Evolutionary conservation across 441 rosid species (phyloP).

Genomic region (Pelargonium cotyledonis): DNA sequence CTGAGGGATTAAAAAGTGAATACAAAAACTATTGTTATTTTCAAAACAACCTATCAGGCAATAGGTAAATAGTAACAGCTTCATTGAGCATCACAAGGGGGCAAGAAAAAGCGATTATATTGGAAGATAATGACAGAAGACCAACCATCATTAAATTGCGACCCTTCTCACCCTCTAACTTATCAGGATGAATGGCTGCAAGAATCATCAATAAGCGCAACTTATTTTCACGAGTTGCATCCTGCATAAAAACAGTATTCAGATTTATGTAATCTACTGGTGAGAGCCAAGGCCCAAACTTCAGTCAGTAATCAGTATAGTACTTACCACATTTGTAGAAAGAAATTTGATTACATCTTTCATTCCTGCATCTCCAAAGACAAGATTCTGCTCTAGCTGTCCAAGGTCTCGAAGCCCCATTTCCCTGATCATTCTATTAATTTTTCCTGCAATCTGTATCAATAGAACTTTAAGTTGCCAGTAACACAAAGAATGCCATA

Average conservation of each 20-base stretch:
- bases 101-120: background rate
- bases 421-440: conserved; percentile 71
- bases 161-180: conserved; percentile 84
- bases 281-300: conserved; percentile 37
- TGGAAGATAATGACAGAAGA: conserved; percentile 12
- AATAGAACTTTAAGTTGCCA: conserved; percentile 18
- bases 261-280: background rate
- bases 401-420: conserved; percentile 80
- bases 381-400: conserved; percentile 95
- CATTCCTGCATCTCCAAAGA: conserved; percentile 95
- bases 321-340: conserved; percentile 56
- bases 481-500: background rate
- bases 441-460: conserved; percentile 68
- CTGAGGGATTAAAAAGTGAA: conserved; percentile 31
- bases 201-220: conserved; percentile 87
- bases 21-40: background rate
- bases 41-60: background rate
- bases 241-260: conserved; percentile 40
- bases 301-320: conserved; percentile 23
- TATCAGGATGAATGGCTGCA: conserved; percentile 84
- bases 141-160: conserved; percentile 85
- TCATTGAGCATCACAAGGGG: background rate
- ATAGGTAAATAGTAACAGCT: background rate
- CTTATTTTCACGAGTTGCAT: conserved; percentile 75
- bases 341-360: conserved; percentile 76